A percentile compares a stretch with the other conserved stretches of the same genome.
phyloP scores from a whole-genome alignment of 768 basidiomycete genomes.

The Sarcomyxa edulis region DNA sequence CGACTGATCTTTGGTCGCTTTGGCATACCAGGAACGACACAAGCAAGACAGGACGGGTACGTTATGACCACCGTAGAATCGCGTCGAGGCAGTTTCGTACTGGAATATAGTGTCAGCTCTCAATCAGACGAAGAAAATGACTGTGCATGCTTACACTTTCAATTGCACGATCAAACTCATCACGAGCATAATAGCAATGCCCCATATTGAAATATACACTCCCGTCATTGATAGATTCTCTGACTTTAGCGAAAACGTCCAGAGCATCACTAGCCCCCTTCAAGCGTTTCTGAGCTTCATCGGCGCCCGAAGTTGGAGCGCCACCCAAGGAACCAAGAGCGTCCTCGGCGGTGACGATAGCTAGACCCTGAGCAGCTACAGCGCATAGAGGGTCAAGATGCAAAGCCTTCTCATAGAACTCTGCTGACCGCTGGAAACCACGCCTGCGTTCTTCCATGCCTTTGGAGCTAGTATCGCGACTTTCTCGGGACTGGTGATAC shows the following conservation, averaged over 20 bases:
- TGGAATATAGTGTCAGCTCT: slow-evolving; percentile 21
- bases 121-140: neutral
- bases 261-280: slow-evolving; percentile 84
- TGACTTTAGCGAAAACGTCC: slow-evolving; percentile 84
- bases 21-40: slow-evolving; percentile 91
- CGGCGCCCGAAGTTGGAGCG: slow-evolving; percentile 37
- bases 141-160: slow-evolving; percentile 66
- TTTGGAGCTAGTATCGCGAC: slow-evolving; percentile 54
- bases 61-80: slow-evolving; percentile 72
- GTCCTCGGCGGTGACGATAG: slow-evolving; percentile 92
- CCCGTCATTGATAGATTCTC: slow-evolving; percentile 77
- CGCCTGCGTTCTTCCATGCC: slow-evolving; percentile 67
- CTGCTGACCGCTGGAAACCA: slow-evolving; percentile 77
- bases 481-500: slow-evolving; percentile 85
- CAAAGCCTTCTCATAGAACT: slow-evolving; percentile 91
- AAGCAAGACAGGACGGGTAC: slow-evolving; percentile 77
- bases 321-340: slow-evolving; percentile 68
- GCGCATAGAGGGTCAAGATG: slow-evolving; percentile 81
- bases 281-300: slow-evolving; percentile 61
- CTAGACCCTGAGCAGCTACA: slow-evolving; percentile 91
- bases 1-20: slow-evolving; percentile 86
- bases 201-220: slow-evolving; percentile 96
- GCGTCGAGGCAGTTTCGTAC: slow-evolving; percentile 89
- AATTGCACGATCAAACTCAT: slow-evolving; percentile 94
- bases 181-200: slow-evolving; percentile 88